Percentiles rank a stretch among this genome's conserved stretches.
Conservation (phyloP, 495 filamentous ascomycete genomes). For the Aspergillus asperescens region DNA sequence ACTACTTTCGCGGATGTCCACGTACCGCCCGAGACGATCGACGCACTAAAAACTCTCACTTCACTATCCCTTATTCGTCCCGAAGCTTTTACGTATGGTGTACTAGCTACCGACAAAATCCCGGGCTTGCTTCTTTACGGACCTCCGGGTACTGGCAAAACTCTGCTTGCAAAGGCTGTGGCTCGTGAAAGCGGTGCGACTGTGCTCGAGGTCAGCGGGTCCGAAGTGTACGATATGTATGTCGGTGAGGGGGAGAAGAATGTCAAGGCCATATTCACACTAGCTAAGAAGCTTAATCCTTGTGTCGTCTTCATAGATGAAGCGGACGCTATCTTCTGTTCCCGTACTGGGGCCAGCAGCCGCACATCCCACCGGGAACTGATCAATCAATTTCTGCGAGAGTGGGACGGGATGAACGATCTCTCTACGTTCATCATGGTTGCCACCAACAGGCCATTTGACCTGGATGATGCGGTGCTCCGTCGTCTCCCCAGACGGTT, state of each 20-base stretch:
- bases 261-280: slow-evolving; percentile 82
- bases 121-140: slow-evolving; percentile 88
- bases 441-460: slow-evolving; percentile 92
- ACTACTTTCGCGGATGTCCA: slow-evolving; percentile 84
- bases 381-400: slow-evolving; percentile 95
- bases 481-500: slow-evolving; percentile 74
- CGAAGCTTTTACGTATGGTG: slow-evolving; percentile 93
- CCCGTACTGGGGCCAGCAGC: slow-evolving; percentile 53
- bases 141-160: slow-evolving; percentile 94
- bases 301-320: slow-evolving; percentile 97
- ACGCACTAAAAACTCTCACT: slow-evolving; percentile 83
- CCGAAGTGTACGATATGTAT: slow-evolving; percentile 89
- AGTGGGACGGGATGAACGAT: slow-evolving; percentile 93
- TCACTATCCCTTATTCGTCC: slow-evolving; percentile 81
- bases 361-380: slow-evolving; percentile 75
- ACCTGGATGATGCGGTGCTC: slow-evolving; percentile 91
- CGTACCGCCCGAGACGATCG: slow-evolving; percentile 74
- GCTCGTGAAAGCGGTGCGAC: slow-evolving; percentile 91
- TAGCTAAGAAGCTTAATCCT: slow-evolving; percentile 89
- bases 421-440: slow-evolving; percentile 95
- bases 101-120: slow-evolving; percentile 85
- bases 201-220: slow-evolving; percentile 67
- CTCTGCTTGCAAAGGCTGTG: slow-evolving; percentile 89
- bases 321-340: slow-evolving; percentile 84
- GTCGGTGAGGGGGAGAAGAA: slow-evolving; percentile 97